Evolutionary conservation across 768 basidiomycete species (phyloP), one percentile per base, ranked within the genome.

Genomic region (Naganishia antarctica): DNA sequence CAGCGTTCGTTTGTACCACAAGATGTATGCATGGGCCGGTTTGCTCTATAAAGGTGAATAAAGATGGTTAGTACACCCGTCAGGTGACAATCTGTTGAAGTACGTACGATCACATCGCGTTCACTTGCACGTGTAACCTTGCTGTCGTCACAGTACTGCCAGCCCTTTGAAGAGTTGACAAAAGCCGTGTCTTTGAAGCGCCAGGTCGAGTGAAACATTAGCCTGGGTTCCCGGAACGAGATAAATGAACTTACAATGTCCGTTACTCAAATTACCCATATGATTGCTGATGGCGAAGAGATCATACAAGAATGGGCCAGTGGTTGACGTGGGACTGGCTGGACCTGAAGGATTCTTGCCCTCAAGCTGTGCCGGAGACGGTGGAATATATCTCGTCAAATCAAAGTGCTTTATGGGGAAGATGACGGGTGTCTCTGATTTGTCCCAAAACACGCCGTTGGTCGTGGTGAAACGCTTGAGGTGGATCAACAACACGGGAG

Each of bases 281-380:
- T 99, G 96, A 76, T 98, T 97, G 64, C 90, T 94, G 44, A 98
- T 92, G 11, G 83, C 93, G 73, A 96, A 98, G 68, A 98, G 79
- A 71, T 99, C 94, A 75, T 98, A 99, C 69, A 81, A 83, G 76
- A 90, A 97, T 1, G 91, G 91, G 23, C 90, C 90, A n/a, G 85
- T 73, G 77, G 92, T 90, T 18, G 84, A 81, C 21, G 89, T 81
- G 0, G 91, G 89, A 74, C 92, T 92, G 23, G 74, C 71, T 40
- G 58, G 47, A 4, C 79, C 79, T 63, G 81, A 82, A 57, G 72
- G 34, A 81, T 78, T 70, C 77, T 79, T 57, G 34, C 53, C 53
- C 31, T 57, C 53, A 12, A 57, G n/a, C 76, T 78, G 70, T 81
- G 83, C 73, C 82, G 84, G 57, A 80, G 82, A 51, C 3, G 86